Conservation (phyloP, 352 stramenopile genomes). For the Phytophthora palmivora region DNA sequence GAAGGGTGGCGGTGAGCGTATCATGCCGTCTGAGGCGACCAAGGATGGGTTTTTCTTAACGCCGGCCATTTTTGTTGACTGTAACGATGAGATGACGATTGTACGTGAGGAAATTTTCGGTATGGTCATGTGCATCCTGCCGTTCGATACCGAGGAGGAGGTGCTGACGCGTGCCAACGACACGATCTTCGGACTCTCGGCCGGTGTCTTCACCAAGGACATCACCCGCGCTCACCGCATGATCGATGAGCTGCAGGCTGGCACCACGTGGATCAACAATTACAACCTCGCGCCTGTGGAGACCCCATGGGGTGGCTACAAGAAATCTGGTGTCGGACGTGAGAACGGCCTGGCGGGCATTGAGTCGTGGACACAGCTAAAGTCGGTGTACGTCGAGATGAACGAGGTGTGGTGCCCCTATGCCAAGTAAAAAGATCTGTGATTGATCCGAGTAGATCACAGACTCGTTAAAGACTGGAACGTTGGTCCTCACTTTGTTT, state of each 20-base stretch:
- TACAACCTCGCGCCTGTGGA: conserved; percentile 90
- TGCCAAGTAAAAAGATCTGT: conserved; percentile 30
- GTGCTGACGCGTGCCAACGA: conserved; percentile 83
- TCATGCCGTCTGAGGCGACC: conserved; percentile 49
- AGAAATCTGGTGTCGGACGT: conserved; percentile 91
- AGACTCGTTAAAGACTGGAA: conserved; percentile 3
- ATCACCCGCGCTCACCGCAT: conserved; percentile 81
- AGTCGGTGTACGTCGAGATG: conserved; percentile 91
- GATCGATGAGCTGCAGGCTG: conserved; percentile 69
- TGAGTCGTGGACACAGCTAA: conserved; percentile 92
- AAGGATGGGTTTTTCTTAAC: conserved; percentile 89
- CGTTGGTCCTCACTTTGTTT: conserved; percentile 2
- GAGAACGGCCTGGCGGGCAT: conserved; percentile 91
- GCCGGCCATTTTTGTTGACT: conserved; percentile 92
- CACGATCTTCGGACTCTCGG: conserved; percentile 82
- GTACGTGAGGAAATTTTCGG: conserved; percentile 86
- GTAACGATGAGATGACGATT: conserved; percentile 89
- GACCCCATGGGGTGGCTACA: conserved; percentile 92
- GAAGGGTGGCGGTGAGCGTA: conserved; percentile 56
- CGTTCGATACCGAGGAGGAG: conserved; percentile 81
- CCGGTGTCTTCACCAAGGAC: conserved; percentile 88
- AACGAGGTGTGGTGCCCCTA: conserved; percentile 78
- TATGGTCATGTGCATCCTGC: conserved; percentile 83
- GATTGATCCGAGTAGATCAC: background rate
- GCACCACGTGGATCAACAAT: conserved; percentile 91